A percentile compares a stretch with the other conserved stretches of the same genome.
Conservation (phyloP, 139 green algal genomes). For the Picochlorum sp. region DNA sequence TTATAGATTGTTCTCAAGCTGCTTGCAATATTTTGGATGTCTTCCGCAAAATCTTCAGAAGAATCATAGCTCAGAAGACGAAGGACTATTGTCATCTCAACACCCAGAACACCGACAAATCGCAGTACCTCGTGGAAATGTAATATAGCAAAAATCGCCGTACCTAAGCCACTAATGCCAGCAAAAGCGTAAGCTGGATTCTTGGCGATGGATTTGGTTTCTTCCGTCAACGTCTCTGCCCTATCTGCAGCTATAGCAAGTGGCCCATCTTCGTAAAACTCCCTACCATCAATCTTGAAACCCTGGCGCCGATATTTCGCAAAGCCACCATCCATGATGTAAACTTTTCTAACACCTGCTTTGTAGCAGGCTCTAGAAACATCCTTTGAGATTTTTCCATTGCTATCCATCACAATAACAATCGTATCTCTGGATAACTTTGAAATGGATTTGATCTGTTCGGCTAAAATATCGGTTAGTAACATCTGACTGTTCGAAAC, state of each 20-base stretch:
- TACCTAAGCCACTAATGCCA: slow-evolving; percentile 1
- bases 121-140: slow-evolving; percentile 37
- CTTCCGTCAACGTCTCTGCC: slow-evolving; percentile 21
- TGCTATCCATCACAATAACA: slow-evolving; percentile 26
- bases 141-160: slow-evolving; percentile 9
- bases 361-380: slow-evolving; percentile 17
- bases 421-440: slow-evolving; percentile 10
- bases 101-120: slow-evolving; percentile 40
- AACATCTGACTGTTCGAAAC: slow-evolving; percentile 25
- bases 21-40: neutral
- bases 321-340: slow-evolving; percentile 37
- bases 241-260: slow-evolving; percentile 33
- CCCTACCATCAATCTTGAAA: slow-evolving; percentile 15
- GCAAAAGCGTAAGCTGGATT: slow-evolving; percentile 9
- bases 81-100: slow-evolving; percentile 24
- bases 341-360: slow-evolving; percentile 14
- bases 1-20: neutral
- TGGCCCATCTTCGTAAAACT: slow-evolving; percentile 21
- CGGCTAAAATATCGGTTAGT: slow-evolving; percentile 25
- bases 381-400: slow-evolving; percentile 19
- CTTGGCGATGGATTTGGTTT: slow-evolving; percentile 1
- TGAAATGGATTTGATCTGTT: slow-evolving; percentile 28
- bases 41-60: slow-evolving; percentile 13
- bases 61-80: slow-evolving; percentile 21
- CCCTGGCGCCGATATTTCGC: slow-evolving; percentile 24